phyloP scores from a whole-genome alignment of 1,139 yeast species.

The Taiozyma sp. region DNA sequence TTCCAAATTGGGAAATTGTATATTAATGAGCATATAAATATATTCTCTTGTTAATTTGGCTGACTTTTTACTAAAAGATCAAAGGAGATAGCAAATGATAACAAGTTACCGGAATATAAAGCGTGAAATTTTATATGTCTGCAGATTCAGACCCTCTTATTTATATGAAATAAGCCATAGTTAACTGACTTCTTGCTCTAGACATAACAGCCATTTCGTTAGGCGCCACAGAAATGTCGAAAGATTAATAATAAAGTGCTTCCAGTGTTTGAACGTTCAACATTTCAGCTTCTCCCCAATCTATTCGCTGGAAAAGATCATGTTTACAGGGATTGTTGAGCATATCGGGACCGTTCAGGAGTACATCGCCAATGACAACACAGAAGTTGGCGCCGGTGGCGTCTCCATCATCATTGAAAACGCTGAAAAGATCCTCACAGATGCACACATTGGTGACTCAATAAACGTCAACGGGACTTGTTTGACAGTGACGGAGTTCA shows the following conservation, averaged over 20 bases:
- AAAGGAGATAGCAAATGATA: too few species aligned
- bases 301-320: conserved; percentile 22
- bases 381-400: conserved; percentile 72
- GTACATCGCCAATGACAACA: conserved; percentile 39
- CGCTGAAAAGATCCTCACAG: conserved; percentile 58
- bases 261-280: too few species aligned
- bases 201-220: background rate
- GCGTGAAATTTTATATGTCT: too few species aligned
- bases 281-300: too few species aligned
- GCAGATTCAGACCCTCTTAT: too few species aligned
- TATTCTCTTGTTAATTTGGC: too few species aligned
- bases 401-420: conserved; percentile 64
- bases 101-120: too few species aligned
- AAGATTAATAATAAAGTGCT: background rate
- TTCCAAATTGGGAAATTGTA: too few species aligned
- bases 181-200: background rate
- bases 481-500: conserved; percentile 86
- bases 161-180: too few species aligned
- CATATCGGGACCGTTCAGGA: conserved; percentile 49
- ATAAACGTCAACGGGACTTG: conserved; percentile 88
- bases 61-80: too few species aligned
- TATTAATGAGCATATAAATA: too few species aligned
- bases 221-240: background rate
- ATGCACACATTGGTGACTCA: conserved; percentile 89
- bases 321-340: conserved; percentile 97